Conservation (phyloP, 352 stramenopile species). For the Globisporangium iwayamae region DNA sequence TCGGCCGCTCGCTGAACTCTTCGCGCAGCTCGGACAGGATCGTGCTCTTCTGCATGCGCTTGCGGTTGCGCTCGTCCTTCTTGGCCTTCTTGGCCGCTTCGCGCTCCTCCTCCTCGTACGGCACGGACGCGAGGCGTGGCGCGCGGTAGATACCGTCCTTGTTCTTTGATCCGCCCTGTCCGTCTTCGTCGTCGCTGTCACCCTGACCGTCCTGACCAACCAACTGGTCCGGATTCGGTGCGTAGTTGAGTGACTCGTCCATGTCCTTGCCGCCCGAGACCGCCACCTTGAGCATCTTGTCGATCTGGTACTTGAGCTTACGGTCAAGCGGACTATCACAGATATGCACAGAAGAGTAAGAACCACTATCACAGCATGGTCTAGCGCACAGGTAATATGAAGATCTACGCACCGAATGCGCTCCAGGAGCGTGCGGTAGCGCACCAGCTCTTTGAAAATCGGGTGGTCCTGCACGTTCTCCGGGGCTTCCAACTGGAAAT, state of each 20-base stretch:
- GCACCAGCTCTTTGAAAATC: slow-evolving; percentile 84
- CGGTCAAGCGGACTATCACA: slow-evolving; percentile 59
- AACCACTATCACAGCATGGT: background rate
- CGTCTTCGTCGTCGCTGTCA: slow-evolving; percentile 42
- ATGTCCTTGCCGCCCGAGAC: slow-evolving; percentile 65
- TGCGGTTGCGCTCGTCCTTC: slow-evolving; percentile 71
- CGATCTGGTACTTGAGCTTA: slow-evolving; percentile 89
- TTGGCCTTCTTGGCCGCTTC: slow-evolving; percentile 79
- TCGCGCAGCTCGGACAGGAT: slow-evolving; percentile 82
- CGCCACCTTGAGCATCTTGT: slow-evolving; percentile 89
- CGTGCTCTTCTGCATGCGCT: slow-evolving; percentile 81
- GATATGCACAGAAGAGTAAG: background rate
- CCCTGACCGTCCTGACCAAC: slow-evolving; percentile 47
- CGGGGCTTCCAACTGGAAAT: slow-evolving; percentile 52
- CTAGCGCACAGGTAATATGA: background rate
- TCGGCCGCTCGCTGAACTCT: slow-evolving; percentile 80
- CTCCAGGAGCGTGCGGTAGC: slow-evolving; percentile 81
- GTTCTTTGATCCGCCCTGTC: slow-evolving; percentile 17
- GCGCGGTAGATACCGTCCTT: slow-evolving; percentile 80
- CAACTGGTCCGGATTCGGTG: slow-evolving; percentile 73
- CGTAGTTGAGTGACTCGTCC: slow-evolving; percentile 78
- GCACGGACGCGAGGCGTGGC: slow-evolving; percentile 69
- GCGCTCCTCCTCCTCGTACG: slow-evolving; percentile 84
- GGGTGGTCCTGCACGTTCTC: slow-evolving; percentile 72
- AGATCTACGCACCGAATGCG: slow-evolving; percentile 53